phyloP scores from a whole-genome alignment of 805 yeast genomes.

The Yarrowia divulgata region DNA sequence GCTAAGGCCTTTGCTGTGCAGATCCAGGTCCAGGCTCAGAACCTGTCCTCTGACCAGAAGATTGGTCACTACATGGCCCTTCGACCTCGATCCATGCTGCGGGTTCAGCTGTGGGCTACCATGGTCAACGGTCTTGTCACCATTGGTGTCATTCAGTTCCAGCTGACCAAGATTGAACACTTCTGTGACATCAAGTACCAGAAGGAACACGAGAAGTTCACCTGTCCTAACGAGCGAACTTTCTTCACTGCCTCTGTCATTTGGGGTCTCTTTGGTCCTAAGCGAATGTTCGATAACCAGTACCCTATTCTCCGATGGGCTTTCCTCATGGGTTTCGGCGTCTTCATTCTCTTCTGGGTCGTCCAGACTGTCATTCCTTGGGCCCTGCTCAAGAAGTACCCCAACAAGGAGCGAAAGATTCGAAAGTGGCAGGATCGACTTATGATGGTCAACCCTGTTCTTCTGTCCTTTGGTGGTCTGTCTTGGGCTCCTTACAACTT shows the following conservation, averaged over 20 bases:
- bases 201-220: conserved; percentile 52
- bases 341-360: conserved; percentile 37
- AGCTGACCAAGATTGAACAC: conserved; percentile 48
- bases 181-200: conserved; percentile 47
- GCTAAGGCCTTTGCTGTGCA: conserved; percentile 55
- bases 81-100: conserved; percentile 55
- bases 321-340: conserved; percentile 60
- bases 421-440: conserved; percentile 40
- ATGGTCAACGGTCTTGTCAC: conserved; percentile 51
- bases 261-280: conserved; percentile 71
- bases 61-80: conserved; percentile 56
- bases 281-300: conserved; percentile 55
- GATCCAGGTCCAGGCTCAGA: conserved; percentile 69
- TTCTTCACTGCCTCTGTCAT: conserved; percentile 60
- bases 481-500: conserved; percentile 54
- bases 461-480: conserved; percentile 57
- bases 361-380: conserved; percentile 35
- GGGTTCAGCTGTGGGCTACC: conserved; percentile 54
- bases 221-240: conserved; percentile 53
- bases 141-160: conserved; percentile 50
- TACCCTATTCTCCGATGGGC: conserved; percentile 71
- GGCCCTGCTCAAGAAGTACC: conserved; percentile 43
- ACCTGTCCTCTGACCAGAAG: conserved; percentile 63
- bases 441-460: conserved; percentile 52
- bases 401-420: conserved; percentile 45